These are phyloP conservation scores for Aspergillus nanangensis DNA, from an alignment of 495 filamentous ascomycete genomes.

Conservation along the genomic window DNA sequence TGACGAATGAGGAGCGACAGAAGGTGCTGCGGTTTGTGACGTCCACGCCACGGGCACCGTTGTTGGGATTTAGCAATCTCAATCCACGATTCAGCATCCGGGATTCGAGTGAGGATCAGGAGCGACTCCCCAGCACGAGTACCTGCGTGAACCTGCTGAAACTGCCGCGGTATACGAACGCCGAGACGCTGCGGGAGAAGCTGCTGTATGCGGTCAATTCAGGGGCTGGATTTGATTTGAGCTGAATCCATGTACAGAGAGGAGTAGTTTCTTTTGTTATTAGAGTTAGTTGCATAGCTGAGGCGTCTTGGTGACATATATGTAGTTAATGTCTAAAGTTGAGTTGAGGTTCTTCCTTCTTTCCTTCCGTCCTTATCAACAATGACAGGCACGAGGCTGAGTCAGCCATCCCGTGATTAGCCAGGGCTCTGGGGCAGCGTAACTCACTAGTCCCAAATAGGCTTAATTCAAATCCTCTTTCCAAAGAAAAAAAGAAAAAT, in stretches of 20 bases:
- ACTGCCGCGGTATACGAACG: slow-evolving; percentile 73
- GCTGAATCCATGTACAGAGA: slow-evolving; percentile 45
- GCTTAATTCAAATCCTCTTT: slow-evolving; percentile 22
- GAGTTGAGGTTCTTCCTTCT: no score
- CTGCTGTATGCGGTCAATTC: slow-evolving; percentile 87
- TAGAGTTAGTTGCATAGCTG: slow-evolving; percentile 22
- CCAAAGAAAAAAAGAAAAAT: slow-evolving; percentile 21
- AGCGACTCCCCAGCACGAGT: slow-evolving; percentile 88
- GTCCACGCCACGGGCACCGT: slow-evolving; percentile 83
- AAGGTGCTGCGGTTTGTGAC: slow-evolving; percentile 96
- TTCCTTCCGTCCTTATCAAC: no score
- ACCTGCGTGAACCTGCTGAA: slow-evolving; percentile 97
- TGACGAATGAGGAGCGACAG: slow-evolving; percentile 69
- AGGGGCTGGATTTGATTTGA: slow-evolving; percentile 93
- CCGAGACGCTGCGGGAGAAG: slow-evolving; percentile 63
- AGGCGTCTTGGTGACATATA: slow-evolving; percentile 19
- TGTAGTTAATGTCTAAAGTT: no score
- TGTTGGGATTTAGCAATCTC: slow-evolving; percentile 84
- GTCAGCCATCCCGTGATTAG: slow-evolving; percentile 1
- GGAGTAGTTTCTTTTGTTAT: slow-evolving; percentile 2
- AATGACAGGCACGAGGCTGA: neutral
- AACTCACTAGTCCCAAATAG: slow-evolving; percentile 6
- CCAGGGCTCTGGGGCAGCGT: slow-evolving; percentile 19
- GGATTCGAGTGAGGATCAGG: slow-evolving; percentile 73
- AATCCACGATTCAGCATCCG: slow-evolving; percentile 86